These are phyloP conservation scores for Trichoderma sp. DNA, from an alignment of 2,329 filamentous ascomycete species.

Conservation along the genomic window DNA sequence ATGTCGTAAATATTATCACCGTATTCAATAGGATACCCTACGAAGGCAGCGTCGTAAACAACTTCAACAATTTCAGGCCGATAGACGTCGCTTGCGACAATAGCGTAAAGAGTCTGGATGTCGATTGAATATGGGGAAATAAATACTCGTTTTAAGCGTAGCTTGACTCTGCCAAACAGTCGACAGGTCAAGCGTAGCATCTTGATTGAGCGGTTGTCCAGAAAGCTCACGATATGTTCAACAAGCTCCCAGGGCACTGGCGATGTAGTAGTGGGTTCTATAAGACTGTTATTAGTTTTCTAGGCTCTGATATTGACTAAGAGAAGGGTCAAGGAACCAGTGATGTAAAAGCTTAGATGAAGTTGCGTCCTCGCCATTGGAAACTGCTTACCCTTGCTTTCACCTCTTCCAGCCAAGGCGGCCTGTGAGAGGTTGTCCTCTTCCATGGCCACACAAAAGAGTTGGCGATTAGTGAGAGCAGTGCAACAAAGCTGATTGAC, in stretches of 20 bases:
- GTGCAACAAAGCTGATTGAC: background rate
- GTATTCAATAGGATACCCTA: background rate
- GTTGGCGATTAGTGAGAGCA: background rate
- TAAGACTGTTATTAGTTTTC: background rate
- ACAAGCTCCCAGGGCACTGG: background rate
- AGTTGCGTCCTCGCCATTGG: background rate
- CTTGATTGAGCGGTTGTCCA: background rate
- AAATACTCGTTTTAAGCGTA: background rate
- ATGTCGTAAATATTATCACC: background rate
- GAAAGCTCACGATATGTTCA: background rate
- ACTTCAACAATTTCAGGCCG: slow-evolving; percentile 28
- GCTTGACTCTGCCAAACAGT: background rate
- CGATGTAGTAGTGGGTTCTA: background rate
- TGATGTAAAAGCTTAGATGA: background rate
- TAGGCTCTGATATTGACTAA: background rate
- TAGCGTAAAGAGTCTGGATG: slow-evolving; percentile 27
- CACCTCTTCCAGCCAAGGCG: background rate
- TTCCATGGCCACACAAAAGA: background rate
- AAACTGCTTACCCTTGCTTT: background rate
- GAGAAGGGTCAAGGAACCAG: background rate
- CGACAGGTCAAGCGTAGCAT: background rate
- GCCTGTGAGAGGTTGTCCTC: background rate
- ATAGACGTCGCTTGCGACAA: slow-evolving; percentile 29
- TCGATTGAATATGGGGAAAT: background rate
- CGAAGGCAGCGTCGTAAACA: slow-evolving; percentile 32